Conservation (phyloP, 2,329 filamentous ascomycete species). For the Fusarium sp. region DNA sequence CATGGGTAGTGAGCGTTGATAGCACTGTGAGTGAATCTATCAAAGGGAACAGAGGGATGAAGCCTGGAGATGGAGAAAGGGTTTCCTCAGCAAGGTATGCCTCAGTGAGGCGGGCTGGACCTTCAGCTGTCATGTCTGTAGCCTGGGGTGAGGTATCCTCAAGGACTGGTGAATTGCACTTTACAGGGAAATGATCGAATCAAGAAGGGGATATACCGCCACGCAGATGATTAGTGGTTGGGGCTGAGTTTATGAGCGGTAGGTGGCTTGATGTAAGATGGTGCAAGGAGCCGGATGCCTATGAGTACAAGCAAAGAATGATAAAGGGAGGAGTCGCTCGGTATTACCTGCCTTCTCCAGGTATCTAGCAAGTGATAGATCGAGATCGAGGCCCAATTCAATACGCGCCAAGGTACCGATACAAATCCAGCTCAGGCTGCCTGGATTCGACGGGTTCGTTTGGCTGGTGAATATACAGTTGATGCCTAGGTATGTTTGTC, state of each 20-base stretch:
- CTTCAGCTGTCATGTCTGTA: not conserved
- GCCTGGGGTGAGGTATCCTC: not conserved
- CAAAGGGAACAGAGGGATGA: not conserved
- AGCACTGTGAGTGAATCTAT: not conserved
- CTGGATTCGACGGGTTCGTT: not conserved
- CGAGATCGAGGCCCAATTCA: not conserved
- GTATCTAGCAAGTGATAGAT: not conserved
- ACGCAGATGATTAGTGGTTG: not conserved
- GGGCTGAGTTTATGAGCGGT: not conserved
- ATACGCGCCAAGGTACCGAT: not conserved
- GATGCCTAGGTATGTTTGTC: not conserved
- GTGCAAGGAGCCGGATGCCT: not conserved
- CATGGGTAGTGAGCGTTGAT: not conserved
- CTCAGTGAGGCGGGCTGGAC: not conserved
- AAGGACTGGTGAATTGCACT: not conserved
- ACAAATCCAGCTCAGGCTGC: not conserved
- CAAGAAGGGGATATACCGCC: not conserved
- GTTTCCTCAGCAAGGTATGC: not conserved
- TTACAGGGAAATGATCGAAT: not conserved
- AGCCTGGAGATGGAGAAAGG: not conserved
- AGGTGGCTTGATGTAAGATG: not conserved
- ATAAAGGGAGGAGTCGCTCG: not conserved
- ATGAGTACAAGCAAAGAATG: not conserved
- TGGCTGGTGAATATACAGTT: not conserved
- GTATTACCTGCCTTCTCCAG: not conserved